Percentiles rank a stretch among this genome's conserved stretches.
These are phyloP conservation scores for Ulmus americana DNA, from an alignment of 331 rosid species.

Conservation along the genomic window DNA sequence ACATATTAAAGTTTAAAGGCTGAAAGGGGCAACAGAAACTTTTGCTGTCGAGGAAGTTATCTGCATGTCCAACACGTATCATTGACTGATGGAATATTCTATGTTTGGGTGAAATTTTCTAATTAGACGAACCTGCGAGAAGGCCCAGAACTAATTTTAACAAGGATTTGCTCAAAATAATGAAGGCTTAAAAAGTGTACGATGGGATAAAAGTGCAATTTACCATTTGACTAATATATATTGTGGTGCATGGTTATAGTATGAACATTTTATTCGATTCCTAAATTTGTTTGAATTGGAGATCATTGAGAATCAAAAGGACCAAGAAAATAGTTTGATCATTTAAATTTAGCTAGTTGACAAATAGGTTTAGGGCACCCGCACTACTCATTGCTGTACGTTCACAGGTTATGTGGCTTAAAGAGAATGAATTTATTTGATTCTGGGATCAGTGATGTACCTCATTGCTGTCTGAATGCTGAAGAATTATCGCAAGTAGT, in stretches of 20 bases:
- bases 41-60: too few relatives aligned
- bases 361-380: background rate
- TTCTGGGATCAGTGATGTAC: constrained; percentile 2
- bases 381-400: background rate
- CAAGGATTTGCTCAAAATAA: too few relatives aligned
- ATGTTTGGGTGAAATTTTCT: too few relatives aligned
- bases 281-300: background rate
- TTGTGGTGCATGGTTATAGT: background rate
- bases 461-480: too few relatives aligned
- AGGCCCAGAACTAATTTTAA: too few relatives aligned
- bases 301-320: background rate
- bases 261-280: background rate
- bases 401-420: background rate
- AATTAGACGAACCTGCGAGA: too few relatives aligned
- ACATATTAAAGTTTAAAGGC: too few relatives aligned
- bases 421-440: background rate
- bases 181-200: too few relatives aligned
- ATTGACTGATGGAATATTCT: too few relatives aligned
- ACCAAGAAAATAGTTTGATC: background rate
- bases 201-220: background rate
- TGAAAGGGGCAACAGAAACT: too few relatives aligned
- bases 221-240: background rate
- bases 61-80: too few relatives aligned
- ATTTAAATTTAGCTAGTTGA: background rate
- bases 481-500: too few relatives aligned